Conservation (phyloP, 805 yeast species). For the Yarrowia divulgata region DNA sequence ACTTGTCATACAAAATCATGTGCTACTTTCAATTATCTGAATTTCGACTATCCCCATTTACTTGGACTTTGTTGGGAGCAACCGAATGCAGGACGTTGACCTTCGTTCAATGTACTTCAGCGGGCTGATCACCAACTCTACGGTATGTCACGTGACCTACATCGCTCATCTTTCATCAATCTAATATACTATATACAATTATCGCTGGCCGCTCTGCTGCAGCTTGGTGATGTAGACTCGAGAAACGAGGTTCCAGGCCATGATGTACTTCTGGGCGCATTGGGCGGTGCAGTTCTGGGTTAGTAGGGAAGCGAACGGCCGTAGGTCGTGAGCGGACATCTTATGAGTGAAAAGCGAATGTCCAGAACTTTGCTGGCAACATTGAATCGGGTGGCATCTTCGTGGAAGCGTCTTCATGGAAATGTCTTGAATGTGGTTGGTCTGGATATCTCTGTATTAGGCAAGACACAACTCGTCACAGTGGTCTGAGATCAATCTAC, state of each 20-base stretch:
- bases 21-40: neutral
- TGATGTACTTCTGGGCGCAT: conserved; percentile 87
- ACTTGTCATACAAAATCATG: neutral
- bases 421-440: too few relatives aligned
- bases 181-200: conserved; percentile 38
- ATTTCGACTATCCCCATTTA: neutral
- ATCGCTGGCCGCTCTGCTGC: conserved; percentile 54
- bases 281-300: conserved; percentile 64
- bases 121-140: too few relatives aligned
- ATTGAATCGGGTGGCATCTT: too few relatives aligned
- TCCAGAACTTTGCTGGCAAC: too few relatives aligned
- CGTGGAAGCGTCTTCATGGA: too few relatives aligned
- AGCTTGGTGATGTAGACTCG: conserved; percentile 78
- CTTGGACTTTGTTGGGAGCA: conserved; percentile 1
- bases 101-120: too few relatives aligned
- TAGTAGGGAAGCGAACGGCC: neutral
- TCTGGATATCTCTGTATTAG: too few relatives aligned
- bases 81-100: neutral
- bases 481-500: too few relatives aligned
- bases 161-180: neutral
- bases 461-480: too few relatives aligned
- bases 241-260: conserved; percentile 87
- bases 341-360: too few relatives aligned
- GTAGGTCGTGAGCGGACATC: neutral
- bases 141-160: too few relatives aligned